These are phyloP conservation scores for Botrytis galanthina DNA, from an alignment of 2,329 filamentous ascomycete genomes.

Conservation along the genomic window DNA sequence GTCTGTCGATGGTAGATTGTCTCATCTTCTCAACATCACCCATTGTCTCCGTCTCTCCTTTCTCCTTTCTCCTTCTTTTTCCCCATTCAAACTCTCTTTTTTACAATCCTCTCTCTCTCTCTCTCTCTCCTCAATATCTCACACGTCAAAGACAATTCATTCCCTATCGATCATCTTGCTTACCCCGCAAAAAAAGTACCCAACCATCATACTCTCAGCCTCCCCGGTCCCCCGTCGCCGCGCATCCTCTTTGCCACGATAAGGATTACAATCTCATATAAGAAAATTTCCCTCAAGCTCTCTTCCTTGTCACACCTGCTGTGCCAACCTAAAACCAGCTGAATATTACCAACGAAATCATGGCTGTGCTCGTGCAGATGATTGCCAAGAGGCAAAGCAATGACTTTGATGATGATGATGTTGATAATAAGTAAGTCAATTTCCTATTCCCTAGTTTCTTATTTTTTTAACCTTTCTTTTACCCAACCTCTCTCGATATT, in stretches of 20 bases:
- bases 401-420: not conserved
- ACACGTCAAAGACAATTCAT: not conserved
- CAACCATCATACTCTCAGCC: not conserved
- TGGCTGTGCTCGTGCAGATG: not conserved
- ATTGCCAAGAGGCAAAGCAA: constrained; percentile 14
- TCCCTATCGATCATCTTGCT: not conserved
- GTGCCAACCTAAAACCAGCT: not conserved
- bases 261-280: not conserved
- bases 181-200: not conserved
- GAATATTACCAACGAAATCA: not conserved
- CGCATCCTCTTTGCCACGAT: constrained; percentile 3
- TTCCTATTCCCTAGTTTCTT: not conserved
- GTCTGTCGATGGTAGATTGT: too few relatives aligned
- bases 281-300: not conserved
- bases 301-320: not conserved
- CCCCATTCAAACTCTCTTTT: too few relatives aligned
- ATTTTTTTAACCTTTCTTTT: not conserved
- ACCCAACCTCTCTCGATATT: not conserved
- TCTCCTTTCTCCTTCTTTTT: not conserved
- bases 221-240: not conserved
- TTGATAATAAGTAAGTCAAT: not conserved
- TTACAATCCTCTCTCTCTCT: not conserved
- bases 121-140: not conserved
- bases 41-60: not conserved
- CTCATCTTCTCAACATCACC: not conserved